Percentiles rank a stretch among this genome's conserved stretches.
These are phyloP conservation scores for Fusarium dlaminii DNA, from an alignment of 2,329 filamentous ascomycete genomes.

Conservation along the genomic window DNA sequence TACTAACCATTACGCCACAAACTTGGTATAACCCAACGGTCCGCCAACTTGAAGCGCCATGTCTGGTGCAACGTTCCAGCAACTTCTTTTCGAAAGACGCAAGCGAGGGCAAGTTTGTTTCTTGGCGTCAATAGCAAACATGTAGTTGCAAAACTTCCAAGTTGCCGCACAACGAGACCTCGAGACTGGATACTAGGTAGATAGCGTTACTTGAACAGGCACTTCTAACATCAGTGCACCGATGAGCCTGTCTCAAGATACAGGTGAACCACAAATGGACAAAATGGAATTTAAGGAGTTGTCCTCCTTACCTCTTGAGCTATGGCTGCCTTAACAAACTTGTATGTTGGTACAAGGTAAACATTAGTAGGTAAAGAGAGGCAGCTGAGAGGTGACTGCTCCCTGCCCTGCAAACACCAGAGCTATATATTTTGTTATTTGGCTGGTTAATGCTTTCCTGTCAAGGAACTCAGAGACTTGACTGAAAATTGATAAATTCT, in stretches of 20 bases:
- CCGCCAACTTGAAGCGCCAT: background rate
- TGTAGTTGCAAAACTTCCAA: background rate
- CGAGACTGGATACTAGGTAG: too few species aligned
- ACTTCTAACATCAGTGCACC: background rate
- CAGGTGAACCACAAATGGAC: too few species aligned
- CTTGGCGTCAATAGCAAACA: background rate
- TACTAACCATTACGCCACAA: background rate
- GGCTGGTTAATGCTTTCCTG: background rate
- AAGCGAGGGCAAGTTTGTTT: background rate
- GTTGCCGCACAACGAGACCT: background rate
- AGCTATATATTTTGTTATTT: background rate
- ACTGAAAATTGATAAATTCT: background rate
- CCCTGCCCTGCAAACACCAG: background rate
- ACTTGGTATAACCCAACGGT: background rate
- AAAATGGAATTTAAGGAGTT: background rate
- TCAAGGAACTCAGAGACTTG: background rate
- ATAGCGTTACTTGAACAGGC: background rate
- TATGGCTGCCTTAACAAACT: background rate
- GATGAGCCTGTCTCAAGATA: background rate
- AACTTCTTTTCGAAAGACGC: background rate
- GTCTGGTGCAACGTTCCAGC: background rate
- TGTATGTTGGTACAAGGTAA: background rate
- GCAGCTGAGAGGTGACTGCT: background rate
- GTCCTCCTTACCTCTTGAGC: background rate
- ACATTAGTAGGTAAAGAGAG: background rate